Evolutionary conservation across 805 yeast species (phyloP).

Genomic region (Naumovozyma baii): DNA sequence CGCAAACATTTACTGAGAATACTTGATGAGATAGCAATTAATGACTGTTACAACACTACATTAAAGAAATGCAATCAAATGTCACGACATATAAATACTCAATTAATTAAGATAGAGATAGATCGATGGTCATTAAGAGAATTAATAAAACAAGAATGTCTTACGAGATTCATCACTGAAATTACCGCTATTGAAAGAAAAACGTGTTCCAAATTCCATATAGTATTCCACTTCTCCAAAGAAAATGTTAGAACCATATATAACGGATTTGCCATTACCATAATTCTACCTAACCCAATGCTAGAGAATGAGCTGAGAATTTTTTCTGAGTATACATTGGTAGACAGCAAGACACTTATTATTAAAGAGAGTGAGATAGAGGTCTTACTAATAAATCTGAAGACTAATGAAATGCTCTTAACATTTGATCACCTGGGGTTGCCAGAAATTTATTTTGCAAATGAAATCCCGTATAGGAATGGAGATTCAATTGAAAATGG

Average conservation of each 20-base stretch:
- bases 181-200: not conserved
- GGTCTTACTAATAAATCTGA: no score
- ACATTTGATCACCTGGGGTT: no score
- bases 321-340: not conserved
- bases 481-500: no score
- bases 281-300: not conserved
- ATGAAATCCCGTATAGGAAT: no score
- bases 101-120: no score
- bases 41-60: not conserved
- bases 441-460: no score
- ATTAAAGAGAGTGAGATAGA: no score
- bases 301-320: not conserved
- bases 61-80: no score
- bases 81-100: no score
- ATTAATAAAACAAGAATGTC: not conserved
- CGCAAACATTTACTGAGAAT: no score
- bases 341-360: not conserved
- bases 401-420: no score
- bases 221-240: not conserved
- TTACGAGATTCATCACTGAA: not conserved
- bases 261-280: not conserved
- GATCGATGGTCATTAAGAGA: not conserved
- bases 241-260: not conserved
- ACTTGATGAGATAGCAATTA: not conserved
- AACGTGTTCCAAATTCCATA: not conserved